Evolutionary conservation across 2,329 filamentous ascomycete species (phyloP).

Genomic region (Fusarium neocosmosporiellum): DNA sequence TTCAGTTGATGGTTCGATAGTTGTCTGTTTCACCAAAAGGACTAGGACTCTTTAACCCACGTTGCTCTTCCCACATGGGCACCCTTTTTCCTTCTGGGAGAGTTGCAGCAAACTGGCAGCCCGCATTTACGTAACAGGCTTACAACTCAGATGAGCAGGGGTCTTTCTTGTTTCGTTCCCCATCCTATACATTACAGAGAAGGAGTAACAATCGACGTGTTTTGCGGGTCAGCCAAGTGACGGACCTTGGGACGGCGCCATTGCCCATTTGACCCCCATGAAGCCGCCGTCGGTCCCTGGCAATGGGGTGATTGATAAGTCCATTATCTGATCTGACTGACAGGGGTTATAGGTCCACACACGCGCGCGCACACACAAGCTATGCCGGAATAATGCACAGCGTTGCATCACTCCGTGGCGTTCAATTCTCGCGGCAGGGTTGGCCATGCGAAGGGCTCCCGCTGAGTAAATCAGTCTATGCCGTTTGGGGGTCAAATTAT

Average conservation of each 20-base stretch:
- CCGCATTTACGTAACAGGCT: conserved; percentile 9
- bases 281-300: conserved; percentile 9
- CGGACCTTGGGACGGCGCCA: conserved; percentile 2
- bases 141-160: conserved; percentile 17
- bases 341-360: conserved; percentile 23
- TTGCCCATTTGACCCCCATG: background rate
- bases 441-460: background rate
- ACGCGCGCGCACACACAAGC: background rate
- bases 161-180: background rate
- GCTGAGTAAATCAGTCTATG: background rate
- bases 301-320: conserved; percentile 39
- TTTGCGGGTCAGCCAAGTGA: conserved; percentile 14
- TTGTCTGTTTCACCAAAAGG: background rate
- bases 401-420: conserved; percentile 27
- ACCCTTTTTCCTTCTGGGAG: background rate
- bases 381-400: background rate
- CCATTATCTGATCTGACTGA: conserved; percentile 34
- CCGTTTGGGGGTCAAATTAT: background rate
- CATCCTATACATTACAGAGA: conserved; percentile 12
- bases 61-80: background rate
- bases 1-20: conserved; percentile 8
- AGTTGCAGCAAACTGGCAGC: conserved; percentile 17
- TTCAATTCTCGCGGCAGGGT: background rate
- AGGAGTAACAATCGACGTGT: conserved; percentile 24
- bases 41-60: background rate